Percentiles rank a stretch among this genome's conserved stretches.
phyloP scores from a whole-genome alignment of 176 grass and related monocot genomes.

The Lolium multiflorum region DNA sequence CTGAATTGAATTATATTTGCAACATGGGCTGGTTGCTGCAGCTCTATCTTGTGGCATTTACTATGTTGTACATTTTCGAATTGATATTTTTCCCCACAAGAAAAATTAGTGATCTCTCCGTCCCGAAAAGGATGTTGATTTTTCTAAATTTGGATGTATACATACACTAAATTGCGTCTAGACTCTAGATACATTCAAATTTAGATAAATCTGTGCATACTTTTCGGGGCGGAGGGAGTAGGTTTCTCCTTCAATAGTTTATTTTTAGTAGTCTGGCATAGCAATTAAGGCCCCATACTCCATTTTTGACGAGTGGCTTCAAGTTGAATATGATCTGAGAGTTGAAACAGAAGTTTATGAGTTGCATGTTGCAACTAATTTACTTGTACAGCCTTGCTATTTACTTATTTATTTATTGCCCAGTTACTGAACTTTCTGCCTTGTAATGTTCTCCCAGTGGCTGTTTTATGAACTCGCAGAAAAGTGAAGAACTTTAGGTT shows the following conservation, averaged over 20 bases:
- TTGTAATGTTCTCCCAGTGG: slow-evolving; percentile 6
- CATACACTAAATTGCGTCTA: too few relatives aligned
- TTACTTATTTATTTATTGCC: slow-evolving; percentile 9
- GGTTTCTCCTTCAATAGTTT: not conserved
- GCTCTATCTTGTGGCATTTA: not conserved
- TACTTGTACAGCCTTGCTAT: not conserved
- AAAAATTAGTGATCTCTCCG: not conserved
- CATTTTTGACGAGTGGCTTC: not conserved
- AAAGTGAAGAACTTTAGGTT: not conserved
- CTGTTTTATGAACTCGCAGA: not conserved
- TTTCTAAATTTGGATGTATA: too few relatives aligned
- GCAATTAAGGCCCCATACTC: not conserved
- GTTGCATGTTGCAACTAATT: slow-evolving; percentile 12
- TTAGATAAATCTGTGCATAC: too few relatives aligned
- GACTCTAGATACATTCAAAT: too few relatives aligned
- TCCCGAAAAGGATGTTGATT: too few relatives aligned
- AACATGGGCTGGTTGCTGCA: not conserved
- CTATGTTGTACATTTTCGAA: not conserved
- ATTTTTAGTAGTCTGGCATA: not conserved
- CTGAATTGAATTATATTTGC: not conserved
- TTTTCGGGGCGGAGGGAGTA: not conserved
- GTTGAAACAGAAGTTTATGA: slow-evolving; percentile 8
- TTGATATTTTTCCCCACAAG: not conserved
- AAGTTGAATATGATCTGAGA: not conserved
- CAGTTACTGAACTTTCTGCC: not conserved